Percentiles rank a stretch among this genome's conserved stretches.
Evolutionary conservation across 1,284 basidiomycete species (phyloP).

Genomic region (Trichosporon coremiiforme): DNA sequence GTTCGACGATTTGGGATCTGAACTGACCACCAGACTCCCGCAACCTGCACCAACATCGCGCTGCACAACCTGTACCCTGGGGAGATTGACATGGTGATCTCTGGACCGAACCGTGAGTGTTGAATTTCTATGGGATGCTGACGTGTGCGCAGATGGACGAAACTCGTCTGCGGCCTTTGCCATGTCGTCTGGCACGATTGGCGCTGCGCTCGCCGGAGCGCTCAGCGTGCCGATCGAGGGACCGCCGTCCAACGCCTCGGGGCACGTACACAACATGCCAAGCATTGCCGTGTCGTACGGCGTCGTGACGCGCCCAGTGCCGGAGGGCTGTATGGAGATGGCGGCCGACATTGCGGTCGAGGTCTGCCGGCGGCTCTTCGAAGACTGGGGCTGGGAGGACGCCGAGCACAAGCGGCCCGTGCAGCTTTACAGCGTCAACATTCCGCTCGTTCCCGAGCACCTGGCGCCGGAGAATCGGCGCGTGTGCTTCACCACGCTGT

Average conservation of each 20-base stretch:
- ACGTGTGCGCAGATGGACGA: conserved; percentile 61
- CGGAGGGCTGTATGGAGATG: conserved; percentile 64
- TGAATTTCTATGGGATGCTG: background rate
- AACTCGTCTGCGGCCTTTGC: conserved; percentile 82
- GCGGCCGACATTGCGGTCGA: conserved; percentile 69
- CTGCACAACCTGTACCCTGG: conserved; percentile 82
- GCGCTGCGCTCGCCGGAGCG: conserved; percentile 84
- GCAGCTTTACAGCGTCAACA: conserved; percentile 54
- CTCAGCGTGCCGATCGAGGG: conserved; percentile 75
- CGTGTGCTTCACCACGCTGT: conserved; percentile 54
- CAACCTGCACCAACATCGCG: conserved; percentile 84
- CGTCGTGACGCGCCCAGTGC: conserved; percentile 71
- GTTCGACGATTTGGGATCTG: conserved; percentile 36
- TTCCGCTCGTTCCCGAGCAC: conserved; percentile 50
- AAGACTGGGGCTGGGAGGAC: conserved; percentile 73
- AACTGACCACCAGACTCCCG: conserved; percentile 68
- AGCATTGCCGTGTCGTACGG: conserved; percentile 87
- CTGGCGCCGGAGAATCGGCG: conserved; percentile 41
- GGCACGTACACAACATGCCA: conserved; percentile 47
- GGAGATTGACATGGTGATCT: conserved; percentile 74
- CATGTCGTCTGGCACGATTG: conserved; percentile 85
- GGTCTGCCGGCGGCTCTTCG: conserved; percentile 72
- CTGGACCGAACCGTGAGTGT: conserved; percentile 58
- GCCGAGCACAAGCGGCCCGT: conserved; percentile 32
- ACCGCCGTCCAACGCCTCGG: conserved; percentile 62